Evolutionary conservation across 768 basidiomycete species (phyloP), one percentile per base, ranked within the genome.

Genomic region (Tylopilus balloui): DNA sequence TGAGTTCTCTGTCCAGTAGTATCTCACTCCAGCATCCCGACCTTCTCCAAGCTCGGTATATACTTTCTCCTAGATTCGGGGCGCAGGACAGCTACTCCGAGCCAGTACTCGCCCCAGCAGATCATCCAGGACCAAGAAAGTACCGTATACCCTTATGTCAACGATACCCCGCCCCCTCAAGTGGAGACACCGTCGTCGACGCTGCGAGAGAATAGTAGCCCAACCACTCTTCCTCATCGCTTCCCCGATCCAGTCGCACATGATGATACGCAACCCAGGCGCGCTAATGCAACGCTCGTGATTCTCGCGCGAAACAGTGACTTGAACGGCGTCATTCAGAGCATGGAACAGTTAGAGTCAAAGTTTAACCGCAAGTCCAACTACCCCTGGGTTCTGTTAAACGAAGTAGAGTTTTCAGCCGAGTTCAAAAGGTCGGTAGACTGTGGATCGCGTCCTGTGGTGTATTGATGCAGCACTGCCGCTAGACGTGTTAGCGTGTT

Each of bases 381-480:
- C 32, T 86, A 86, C 55, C 80, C 81, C 5, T 85, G 78, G 68
- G 74, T 82, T 12, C 77, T 86, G 57, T 64, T 86, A 32, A 84
- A 85, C 52, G 83, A 86, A 6, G 78, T 70, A 48, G 70, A 73
- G 1, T 84, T 84, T 57, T 68, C 73, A 15, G 70, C 75, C 9
- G 72, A 76, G 6, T 84, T 84, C 68, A 79, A 73, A 57, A 62
- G 61, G 72, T 72, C 47, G 31, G 63, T 50, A n/a, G 47, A 31
- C 9, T 15, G 4, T 15, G 14, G 15, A 21, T 15, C 4, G 1
- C 34, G 15, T 31, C n/a, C 5, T 4, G 28, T 27, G 20, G 8
- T 40, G 14, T 36, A 14, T 47, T 54, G 35, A 65, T 66, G 58
- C n/a, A 42, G 48, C 38, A 56, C 52, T 34, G 6, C 29, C n/a